phyloP scores from a whole-genome alignment of 2,329 filamentous ascomycete species.

The Aspergillus fructus region DNA sequence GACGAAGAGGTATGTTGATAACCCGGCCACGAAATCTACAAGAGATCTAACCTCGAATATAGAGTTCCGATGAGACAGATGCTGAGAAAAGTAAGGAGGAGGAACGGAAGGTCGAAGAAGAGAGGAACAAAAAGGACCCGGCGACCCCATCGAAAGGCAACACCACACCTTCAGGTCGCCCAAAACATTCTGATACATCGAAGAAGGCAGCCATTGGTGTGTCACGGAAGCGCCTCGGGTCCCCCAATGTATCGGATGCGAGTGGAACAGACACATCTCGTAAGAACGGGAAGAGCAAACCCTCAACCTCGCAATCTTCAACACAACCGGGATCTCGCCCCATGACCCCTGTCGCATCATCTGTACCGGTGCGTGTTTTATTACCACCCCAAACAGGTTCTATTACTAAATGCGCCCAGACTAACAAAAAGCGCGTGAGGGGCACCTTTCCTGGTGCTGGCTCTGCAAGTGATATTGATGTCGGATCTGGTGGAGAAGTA shows the following conservation, averaged over 20 bases:
- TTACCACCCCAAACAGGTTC: background rate
- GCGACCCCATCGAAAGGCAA: constrained; percentile 68
- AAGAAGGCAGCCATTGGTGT: constrained; percentile 54
- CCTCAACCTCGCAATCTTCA: constrained; percentile 35
- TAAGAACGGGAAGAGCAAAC: constrained; percentile 75
- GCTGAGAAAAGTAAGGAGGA: constrained; percentile 61
- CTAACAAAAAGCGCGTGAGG: constrained; percentile 53
- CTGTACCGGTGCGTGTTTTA: constrained; percentile 39
- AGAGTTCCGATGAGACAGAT: constrained; percentile 64
- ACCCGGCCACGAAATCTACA: background rate
- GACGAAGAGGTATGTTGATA: constrained; percentile 47
- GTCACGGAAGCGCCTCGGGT: constrained; percentile 78
- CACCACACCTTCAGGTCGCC: constrained; percentile 63
- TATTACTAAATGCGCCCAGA: constrained; percentile 29
- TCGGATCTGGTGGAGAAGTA: constrained; percentile 47
- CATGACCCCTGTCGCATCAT: constrained; percentile 64
- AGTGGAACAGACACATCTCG: constrained; percentile 86
- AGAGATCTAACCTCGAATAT: constrained; percentile 23
- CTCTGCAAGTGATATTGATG: constrained; percentile 58
- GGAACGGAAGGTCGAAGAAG: constrained; percentile 59
- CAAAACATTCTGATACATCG: constrained; percentile 52
- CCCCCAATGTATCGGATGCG: constrained; percentile 83
- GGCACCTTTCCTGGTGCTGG: constrained; percentile 36
- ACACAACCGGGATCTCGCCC: constrained; percentile 54
- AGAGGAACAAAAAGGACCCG: constrained; percentile 52